These are phyloP conservation scores for Psilocybe cubensis DNA, from an alignment of 768 basidiomycete species.

Conservation along the genomic window DNA sequence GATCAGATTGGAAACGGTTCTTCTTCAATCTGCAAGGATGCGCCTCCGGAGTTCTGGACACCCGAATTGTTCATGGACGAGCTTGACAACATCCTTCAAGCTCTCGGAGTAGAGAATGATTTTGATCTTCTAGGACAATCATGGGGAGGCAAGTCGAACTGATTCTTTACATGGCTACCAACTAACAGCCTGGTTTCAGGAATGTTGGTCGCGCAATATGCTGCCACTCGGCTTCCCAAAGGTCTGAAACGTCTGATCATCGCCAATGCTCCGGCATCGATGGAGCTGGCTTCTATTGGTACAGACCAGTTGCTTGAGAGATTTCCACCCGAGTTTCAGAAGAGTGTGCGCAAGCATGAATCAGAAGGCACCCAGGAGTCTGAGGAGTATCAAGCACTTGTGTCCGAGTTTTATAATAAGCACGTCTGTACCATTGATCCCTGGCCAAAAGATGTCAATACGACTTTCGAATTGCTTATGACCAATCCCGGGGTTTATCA, in stretches of 20 bases:
- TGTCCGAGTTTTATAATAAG: constrained; percentile 31
- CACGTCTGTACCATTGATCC: constrained; percentile 36
- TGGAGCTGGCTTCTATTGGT: constrained; percentile 29
- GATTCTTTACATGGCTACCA: neutral
- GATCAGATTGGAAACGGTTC: constrained; percentile 57
- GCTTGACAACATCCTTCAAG: constrained; percentile 46
- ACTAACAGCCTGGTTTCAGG: constrained; percentile 8
- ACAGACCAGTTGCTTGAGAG: constrained; percentile 24
- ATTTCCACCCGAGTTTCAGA: constrained; percentile 29
- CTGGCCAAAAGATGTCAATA: constrained; percentile 34
- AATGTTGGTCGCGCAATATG: constrained; percentile 21
- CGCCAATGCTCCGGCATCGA: constrained; percentile 33
- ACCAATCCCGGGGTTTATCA: constrained; percentile 35
- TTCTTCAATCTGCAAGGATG: constrained; percentile 57
- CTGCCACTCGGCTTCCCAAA: constrained; percentile 17
- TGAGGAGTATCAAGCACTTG: constrained; percentile 34
- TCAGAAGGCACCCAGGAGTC: constrained; percentile 16
- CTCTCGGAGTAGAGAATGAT: constrained; percentile 45
- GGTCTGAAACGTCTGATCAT: constrained; percentile 33
- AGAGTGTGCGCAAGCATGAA: constrained; percentile 35
- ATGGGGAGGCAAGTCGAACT: constrained; percentile 29
- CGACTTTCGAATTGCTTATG: constrained; percentile 26
- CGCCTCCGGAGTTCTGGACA: constrained; percentile 57
- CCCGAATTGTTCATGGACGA: constrained; percentile 54
- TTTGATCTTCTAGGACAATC: constrained; percentile 58